Evolutionary conservation across 805 yeast species (phyloP).

Genomic region (Spathaspora girioi): DNA sequence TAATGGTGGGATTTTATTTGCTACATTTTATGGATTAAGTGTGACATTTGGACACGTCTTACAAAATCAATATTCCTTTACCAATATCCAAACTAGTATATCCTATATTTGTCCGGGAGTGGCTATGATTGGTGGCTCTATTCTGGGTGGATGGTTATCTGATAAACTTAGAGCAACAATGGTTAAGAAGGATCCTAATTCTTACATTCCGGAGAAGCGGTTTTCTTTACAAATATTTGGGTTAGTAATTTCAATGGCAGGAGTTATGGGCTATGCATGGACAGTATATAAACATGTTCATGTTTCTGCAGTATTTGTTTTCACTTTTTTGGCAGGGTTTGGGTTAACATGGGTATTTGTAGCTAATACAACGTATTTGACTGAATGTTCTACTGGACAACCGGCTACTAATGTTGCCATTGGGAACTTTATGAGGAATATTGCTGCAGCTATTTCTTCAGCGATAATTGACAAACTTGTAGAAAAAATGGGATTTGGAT

Average conservation of each 20-base stretch:
- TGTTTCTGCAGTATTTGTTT: slow-evolving; percentile 38
- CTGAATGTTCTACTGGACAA: slow-evolving; percentile 47
- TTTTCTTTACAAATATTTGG: slow-evolving; percentile 44
- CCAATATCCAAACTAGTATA: slow-evolving; percentile 34
- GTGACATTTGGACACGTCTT: slow-evolving; percentile 46
- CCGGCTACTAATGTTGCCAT: slow-evolving; percentile 54
- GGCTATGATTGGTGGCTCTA: slow-evolving; percentile 46
- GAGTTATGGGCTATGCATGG: slow-evolving; percentile 54
- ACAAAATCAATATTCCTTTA: slow-evolving; percentile 32
- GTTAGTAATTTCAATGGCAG: slow-evolving; percentile 36
- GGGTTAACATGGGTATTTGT: slow-evolving; percentile 57
- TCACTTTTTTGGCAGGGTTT: slow-evolving; percentile 45
- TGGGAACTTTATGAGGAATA: slow-evolving; percentile 49
- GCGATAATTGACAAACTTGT: slow-evolving; percentile 36
- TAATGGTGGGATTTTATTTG: slow-evolving; percentile 49
- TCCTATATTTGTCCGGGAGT: slow-evolving; percentile 53
- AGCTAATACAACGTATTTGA: slow-evolving; percentile 49
- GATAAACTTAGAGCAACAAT: slow-evolving; percentile 32
- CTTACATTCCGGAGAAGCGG: slow-evolving; percentile 46
- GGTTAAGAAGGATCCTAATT: slow-evolving; percentile 19
- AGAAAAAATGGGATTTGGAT: slow-evolving; percentile 42
- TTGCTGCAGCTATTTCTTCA: slow-evolving; percentile 53
- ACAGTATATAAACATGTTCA: slow-evolving; percentile 33
- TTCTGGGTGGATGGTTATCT: slow-evolving; percentile 46
- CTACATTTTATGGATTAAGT: slow-evolving; percentile 51